A percentile compares a stretch with the other conserved stretches of the same genome.
Evolutionary conservation across 805 yeast species (phyloP).

Genomic region (Cyberlindnera japonica): DNA sequence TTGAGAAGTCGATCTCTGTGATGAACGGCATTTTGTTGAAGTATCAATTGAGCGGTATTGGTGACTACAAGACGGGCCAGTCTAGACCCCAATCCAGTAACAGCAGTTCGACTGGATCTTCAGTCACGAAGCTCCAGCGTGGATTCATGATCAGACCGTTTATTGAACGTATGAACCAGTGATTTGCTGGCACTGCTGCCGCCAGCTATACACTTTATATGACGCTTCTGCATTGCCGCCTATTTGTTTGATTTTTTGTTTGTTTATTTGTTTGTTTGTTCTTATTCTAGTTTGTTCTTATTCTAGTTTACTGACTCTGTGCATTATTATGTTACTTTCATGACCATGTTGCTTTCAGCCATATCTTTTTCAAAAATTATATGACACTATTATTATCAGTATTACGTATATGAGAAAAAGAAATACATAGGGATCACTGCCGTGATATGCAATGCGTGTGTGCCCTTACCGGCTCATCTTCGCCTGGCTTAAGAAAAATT

Average conservation of each 20-base stretch:
- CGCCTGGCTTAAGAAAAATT: no score
- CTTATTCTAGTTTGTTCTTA: not conserved
- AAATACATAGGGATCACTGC: no score
- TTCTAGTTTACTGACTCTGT: constrained; percentile 1
- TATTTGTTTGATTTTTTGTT: not conserved
- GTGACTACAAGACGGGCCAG: not conserved
- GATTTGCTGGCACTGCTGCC: not conserved
- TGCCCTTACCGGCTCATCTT: no score
- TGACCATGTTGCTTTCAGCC: constrained; percentile 1
- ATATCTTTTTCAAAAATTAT: not conserved
- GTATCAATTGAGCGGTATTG: constrained; percentile 9
- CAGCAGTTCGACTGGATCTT: not conserved
- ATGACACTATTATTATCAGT: no score
- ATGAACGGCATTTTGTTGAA: constrained; percentile 8
- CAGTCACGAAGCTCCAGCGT: not conserved
- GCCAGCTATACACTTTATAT: no score
- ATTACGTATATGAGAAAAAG: not conserved
- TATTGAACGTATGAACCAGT: constrained; percentile 9
- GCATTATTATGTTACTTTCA: constrained; percentile 3
- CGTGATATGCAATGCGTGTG: no score
- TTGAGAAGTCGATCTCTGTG: constrained; percentile 4
- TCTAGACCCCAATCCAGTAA: not conserved
- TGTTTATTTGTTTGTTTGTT: not conserved
- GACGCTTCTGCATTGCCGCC: not conserved
- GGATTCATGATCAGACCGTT: constrained; percentile 12